These are phyloP conservation scores for Starmerella apis DNA, from an alignment of 805 yeast species.

Conservation along the genomic window DNA sequence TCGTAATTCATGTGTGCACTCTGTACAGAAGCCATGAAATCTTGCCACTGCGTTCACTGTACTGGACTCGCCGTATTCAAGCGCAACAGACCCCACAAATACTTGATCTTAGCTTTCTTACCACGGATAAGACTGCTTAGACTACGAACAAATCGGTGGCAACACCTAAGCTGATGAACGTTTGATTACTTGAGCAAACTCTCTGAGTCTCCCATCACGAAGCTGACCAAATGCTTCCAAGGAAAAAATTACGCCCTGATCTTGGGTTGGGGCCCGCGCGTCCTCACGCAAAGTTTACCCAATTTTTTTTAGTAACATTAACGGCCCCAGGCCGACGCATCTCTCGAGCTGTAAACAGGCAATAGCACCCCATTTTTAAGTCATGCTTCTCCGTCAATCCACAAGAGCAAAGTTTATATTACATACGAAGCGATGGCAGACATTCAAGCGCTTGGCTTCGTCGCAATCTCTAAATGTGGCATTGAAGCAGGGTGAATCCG, in stretches of 20 bases:
- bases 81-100: neutral
- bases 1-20: slow-evolving; percentile 7
- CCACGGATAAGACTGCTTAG: neutral
- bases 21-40: slow-evolving; percentile 5
- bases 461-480: neutral
- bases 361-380: neutral
- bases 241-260: neutral
- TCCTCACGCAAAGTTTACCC: neutral
- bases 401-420: neutral
- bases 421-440: neutral
- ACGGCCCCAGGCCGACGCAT: too few species aligned
- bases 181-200: slow-evolving; percentile 1
- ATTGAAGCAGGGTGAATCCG: neutral
- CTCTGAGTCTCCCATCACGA: slow-evolving; percentile 1
- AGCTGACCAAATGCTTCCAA: neutral
- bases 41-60: neutral
- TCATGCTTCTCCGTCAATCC: neutral
- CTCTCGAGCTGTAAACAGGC: neutral
- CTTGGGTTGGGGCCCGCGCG: neutral
- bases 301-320: neutral
- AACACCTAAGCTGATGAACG: neutral
- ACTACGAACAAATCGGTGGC: slow-evolving; percentile 1
- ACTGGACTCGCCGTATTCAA: neutral
- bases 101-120: neutral
- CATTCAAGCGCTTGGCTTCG: neutral